Conservation (phyloP, 805 yeast genomes). For the Candida cerambycidarum region DNA sequence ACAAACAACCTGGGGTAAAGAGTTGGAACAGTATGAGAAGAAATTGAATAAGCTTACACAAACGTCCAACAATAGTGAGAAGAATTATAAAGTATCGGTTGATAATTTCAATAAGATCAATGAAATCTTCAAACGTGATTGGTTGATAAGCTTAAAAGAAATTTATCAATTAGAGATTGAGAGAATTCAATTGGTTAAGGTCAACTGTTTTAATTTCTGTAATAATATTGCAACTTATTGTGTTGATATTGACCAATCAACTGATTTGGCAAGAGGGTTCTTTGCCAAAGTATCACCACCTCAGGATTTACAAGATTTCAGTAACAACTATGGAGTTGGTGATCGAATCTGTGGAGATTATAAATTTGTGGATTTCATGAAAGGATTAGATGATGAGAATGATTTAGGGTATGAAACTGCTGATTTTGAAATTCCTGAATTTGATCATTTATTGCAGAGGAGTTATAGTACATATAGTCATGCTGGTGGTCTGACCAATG, state of each 20-base stretch:
- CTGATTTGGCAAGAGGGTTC: constrained; percentile 65
- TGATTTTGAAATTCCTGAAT: constrained; percentile 34
- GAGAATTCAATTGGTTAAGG: constrained; percentile 65
- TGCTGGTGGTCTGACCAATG: constrained; percentile 10
- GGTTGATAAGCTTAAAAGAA: constrained; percentile 63
- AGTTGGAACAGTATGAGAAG: constrained; percentile 57
- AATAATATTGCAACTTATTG: constrained; percentile 74
- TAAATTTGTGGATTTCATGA: constrained; percentile 58
- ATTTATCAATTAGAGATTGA: constrained; percentile 71
- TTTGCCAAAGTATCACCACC: constrained; percentile 68
- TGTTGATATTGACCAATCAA: constrained; percentile 74
- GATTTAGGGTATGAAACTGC: constrained; percentile 23
- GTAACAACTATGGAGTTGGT: constrained; percentile 62
- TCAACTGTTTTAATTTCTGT: constrained; percentile 75
- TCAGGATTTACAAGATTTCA: constrained; percentile 56
- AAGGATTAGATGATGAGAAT: constrained; percentile 33
- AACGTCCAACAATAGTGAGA: constrained; percentile 40
- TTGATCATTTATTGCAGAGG: constrained; percentile 24
- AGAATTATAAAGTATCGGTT: constrained; percentile 59
- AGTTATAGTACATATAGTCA: constrained; percentile 28
- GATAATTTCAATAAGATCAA: constrained; percentile 54
- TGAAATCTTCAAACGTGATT: constrained; percentile 68
- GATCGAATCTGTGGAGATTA: constrained; percentile 58
- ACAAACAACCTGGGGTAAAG: constrained; percentile 71
- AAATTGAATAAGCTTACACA: constrained; percentile 53